Conservation (phyloP, 2,329 filamentous ascomycete species). For the Geosmithia flava region DNA sequence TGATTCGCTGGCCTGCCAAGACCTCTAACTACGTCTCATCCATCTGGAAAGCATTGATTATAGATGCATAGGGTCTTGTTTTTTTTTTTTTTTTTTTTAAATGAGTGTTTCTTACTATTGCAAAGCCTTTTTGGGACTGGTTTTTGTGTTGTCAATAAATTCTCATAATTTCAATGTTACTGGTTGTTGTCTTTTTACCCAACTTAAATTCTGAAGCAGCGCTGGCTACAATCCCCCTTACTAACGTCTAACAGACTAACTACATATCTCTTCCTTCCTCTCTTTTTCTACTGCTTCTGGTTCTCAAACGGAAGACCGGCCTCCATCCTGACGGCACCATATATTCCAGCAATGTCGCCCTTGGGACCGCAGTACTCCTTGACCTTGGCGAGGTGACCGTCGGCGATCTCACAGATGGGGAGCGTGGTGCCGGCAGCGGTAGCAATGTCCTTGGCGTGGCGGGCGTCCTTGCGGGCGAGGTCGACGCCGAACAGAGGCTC, state of each 20-base stretch:
- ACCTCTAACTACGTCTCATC: neutral
- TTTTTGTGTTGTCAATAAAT: too few relatives aligned
- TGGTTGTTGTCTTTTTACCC: too few relatives aligned
- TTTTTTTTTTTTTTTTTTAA: too few relatives aligned
- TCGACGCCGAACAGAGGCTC: slow-evolving; percentile 77
- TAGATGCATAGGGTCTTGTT: too few relatives aligned
- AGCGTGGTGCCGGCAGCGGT: slow-evolving; percentile 48
- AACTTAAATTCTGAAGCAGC: too few relatives aligned
- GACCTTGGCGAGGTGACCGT: slow-evolving; percentile 56
- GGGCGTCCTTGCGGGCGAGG: slow-evolving; percentile 69
- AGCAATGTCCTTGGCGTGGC: slow-evolving; percentile 61
- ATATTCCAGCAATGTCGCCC: slow-evolving; percentile 74
- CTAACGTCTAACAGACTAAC: too few relatives aligned
- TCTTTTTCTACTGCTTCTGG: slow-evolving; percentile 4
- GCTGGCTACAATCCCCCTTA: too few relatives aligned
- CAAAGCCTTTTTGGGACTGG: too few relatives aligned
- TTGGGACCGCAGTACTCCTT: slow-evolving; percentile 54
- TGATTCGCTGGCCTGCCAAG: neutral
- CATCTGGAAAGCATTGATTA: too few relatives aligned
- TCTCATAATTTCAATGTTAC: too few relatives aligned
- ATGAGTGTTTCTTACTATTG: too few relatives aligned
- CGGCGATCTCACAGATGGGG: slow-evolving; percentile 52
- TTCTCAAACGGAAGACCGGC: slow-evolving; percentile 66
- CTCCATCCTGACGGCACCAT: slow-evolving; percentile 66
- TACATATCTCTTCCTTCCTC: neutral